phyloP scores from a whole-genome alignment of 2,329 filamentous ascomycete species.

The Amauroascus niger region DNA sequence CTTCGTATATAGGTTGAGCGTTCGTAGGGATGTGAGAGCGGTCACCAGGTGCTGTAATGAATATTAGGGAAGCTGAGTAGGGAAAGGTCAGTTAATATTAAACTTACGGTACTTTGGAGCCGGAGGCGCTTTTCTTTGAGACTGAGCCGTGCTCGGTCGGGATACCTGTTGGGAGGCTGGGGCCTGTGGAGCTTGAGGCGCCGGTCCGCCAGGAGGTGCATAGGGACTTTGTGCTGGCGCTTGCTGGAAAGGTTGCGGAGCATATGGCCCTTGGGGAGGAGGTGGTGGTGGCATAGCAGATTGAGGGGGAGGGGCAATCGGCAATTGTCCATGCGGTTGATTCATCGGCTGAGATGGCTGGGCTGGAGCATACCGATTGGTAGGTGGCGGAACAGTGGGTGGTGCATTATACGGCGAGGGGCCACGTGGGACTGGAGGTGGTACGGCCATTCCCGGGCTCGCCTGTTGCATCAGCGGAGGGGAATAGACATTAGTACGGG shows the following conservation, averaged over 20 bases:
- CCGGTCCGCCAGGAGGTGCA: conserved; percentile 32
- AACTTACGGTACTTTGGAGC: conserved; percentile 59
- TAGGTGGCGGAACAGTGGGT: conserved; percentile 57
- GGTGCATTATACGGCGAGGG: conserved; percentile 81
- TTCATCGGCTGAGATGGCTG: conserved; percentile 47
- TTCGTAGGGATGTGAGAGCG: conserved; percentile 74
- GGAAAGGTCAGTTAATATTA: not conserved
- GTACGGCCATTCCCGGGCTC: conserved; percentile 33
- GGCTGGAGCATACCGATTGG: conserved; percentile 64
- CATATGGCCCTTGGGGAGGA: conserved; percentile 54
- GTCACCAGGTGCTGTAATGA: conserved; percentile 55
- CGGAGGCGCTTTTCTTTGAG: conserved; percentile 41
- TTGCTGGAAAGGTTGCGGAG: conserved; percentile 41
- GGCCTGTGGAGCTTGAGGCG: conserved; percentile 22
- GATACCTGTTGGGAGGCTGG: conserved; percentile 36
- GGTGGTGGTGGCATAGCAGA: conserved; percentile 36
- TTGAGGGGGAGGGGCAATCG: conserved; percentile 35
- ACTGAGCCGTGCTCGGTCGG: conserved; percentile 42
- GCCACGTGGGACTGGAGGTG: conserved; percentile 56
- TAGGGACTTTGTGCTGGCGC: conserved; percentile 35
- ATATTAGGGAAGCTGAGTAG: conserved; percentile 8
- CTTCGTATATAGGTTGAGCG: conserved; percentile 69
- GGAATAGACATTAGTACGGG: conserved; percentile 54
- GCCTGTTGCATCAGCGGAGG: conserved; percentile 43
- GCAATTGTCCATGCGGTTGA: conserved; percentile 37